Base-by-base conservation (phyloP, 257 asterid genomes). In the Datura wrightii region DNA sequence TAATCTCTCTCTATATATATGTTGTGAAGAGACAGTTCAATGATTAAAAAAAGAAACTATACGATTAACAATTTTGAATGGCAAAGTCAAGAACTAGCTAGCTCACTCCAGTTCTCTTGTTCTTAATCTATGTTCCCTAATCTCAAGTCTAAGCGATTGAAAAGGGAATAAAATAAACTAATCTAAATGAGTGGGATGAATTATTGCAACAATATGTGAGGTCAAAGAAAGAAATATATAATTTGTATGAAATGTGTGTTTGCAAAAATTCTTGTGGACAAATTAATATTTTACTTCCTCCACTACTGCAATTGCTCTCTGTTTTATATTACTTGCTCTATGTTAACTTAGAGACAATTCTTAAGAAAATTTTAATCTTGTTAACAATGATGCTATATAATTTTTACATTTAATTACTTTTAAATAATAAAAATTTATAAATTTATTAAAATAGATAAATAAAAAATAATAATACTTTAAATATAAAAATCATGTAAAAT, bases 181-280 rank as follows among this genome's bases (percentile, higher is more conserved):
- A 52, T 76, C 31, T 50, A 76, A 76, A 52, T 52, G 46, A 76
- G 13, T 76, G 63, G 13, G 46, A 31, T 76, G 82, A 15, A 52
- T 76, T 24, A 50, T 76, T 76, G 63, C 82, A 31, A 76, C 31
- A 52, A 50, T 76, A 11, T 76, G 13, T 52, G 5, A 42, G 46
- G 46, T 76, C 34, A 76, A 76, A 31, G 19, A 19, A 24, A 76
- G 60, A 50, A 50, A 37, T 11, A 50, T 48, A 52, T 24, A 24
- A 24, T 24, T 4, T 50, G 48, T 52, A 31, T 76, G 34, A 78
- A 36, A 78, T 52, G 63, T 78, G 46, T 8, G 34, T 8, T 52
- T 31, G 62, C 48, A 52, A 31, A 71, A n/a, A 71, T 24, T n/a
- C 10, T 71, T 14, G 34, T 50, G 14, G 63, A 3, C 15, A 24